A percentile compares a stretch with the other conserved stretches of the same genome.
These are phyloP conservation scores for Seiridium cupressi DNA, from an alignment of 2,329 filamentous ascomycete genomes.

Conservation along the genomic window DNA sequence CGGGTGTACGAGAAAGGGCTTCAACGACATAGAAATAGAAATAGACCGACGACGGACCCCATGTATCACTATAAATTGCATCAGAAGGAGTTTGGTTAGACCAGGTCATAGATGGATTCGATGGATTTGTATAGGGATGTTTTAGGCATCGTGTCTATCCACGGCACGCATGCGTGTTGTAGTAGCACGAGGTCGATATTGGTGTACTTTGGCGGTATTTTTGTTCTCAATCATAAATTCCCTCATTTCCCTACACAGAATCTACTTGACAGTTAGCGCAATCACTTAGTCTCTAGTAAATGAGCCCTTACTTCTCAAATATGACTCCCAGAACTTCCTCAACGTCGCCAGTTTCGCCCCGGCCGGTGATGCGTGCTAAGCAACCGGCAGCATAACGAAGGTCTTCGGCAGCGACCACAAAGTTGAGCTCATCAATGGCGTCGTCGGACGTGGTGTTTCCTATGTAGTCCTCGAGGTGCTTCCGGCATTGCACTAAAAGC, in stretches of 20 bases:
- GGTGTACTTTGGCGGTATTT: neutral
- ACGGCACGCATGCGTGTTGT: neutral
- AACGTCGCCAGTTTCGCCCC: conserved; percentile 81
- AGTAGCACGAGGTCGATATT: neutral
- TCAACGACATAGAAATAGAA: neutral
- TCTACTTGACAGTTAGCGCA: conserved; percentile 27
- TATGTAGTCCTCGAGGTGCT: conserved; percentile 73
- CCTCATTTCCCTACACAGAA: conserved; percentile 56
- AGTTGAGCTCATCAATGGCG: conserved; percentile 13
- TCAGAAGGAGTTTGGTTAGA: neutral
- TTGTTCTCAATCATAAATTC: conserved; percentile 5
- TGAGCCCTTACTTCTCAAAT: conserved; percentile 81
- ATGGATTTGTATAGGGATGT: neutral
- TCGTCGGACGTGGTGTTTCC: conserved; percentile 44
- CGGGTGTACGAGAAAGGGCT: neutral
- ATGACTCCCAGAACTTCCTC: conserved; percentile 96
- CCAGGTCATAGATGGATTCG: neutral
- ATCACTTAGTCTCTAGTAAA: conserved; percentile 5
- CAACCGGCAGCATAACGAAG: conserved; percentile 77
- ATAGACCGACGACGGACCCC: neutral
- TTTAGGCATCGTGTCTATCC: no score
- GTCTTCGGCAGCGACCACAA: conserved; percentile 73
- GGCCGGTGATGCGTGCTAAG: conserved; percentile 84
- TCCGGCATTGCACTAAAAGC: conserved; percentile 71
- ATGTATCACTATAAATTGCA: neutral